Base-by-base conservation (phyloP, 768 basidiomycete species). In the Xerocomus brunneocitrinus region DNA sequence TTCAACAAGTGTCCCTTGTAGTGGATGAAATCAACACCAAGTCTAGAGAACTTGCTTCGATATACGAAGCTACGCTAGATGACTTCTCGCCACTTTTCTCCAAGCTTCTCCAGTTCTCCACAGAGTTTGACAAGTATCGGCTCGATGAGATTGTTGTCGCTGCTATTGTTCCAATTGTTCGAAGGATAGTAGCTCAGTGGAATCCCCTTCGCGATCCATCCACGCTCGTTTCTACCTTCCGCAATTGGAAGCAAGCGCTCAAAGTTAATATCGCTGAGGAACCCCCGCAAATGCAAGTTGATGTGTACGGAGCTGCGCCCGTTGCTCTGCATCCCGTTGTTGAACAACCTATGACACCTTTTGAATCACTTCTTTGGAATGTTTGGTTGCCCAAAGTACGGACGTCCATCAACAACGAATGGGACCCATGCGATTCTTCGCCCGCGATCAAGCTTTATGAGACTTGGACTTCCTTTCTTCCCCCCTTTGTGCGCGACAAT, bases 321-420 rank as follows among this genome's bases (percentile, higher is more conserved):
- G 51, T 61, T 4, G 59, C 67, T 8, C 57, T 65, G 12, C 58
- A 69, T 6, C 57, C 71, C 4, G 62, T 72, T 14, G 65, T 73
- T 43, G 82, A 82, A 55, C 76, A 71, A 57, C 76, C 77, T 3
- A 99, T 99, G 97, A 94, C 94, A 14, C 87, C 95, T 0, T 99
- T 91, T 66, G 97, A 99, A 66, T 91, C 87, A 55, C 75, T 98
- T 25, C 70, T 98, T 13, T 98, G 97, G 95, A 91, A 87, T 58
- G 76, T 90, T 9, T 99, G 95, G 97, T 73, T 99, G 27, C 97
- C 97, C 0, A 91, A 84, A 72, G 87, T 98, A n/a, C 83, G 97
- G 27, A 91, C 91, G 0, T 79, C 82, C 10, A 85, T 98, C 67
- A 98, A 98, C 70, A 98, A 99, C 68, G 88, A 94, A 31, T 99